Base-by-base conservation (phyloP, 2,329 filamentous ascomycete genomes). In the Balansia obtecta region DNA sequence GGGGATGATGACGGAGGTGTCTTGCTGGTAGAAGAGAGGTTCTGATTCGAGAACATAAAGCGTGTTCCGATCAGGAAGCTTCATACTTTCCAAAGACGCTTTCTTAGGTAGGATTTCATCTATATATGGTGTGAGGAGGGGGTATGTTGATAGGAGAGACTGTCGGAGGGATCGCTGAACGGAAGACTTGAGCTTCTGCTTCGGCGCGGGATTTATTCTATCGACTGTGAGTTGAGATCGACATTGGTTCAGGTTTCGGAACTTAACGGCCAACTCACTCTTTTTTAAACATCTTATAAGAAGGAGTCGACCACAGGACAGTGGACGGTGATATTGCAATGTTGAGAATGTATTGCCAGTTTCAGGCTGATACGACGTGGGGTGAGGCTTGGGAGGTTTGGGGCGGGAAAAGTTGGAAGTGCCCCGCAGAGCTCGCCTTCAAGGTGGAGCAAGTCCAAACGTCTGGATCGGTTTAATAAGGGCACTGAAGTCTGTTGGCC, bases 51-150 rank as follows among this genome's bases (percentile, higher is more conserved):
- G 79, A 49, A 88, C 82, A 76, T 95, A 98, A 58, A 97, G 85
- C 18, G 86, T 86, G 59, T 87, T 83, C 62, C 88, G 85, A 69
- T 97, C 91, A 55, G 91, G 90, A 53, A 96, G 81, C 73, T 97
- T 97, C 69, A 97, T 82, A 57, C 88, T 80, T 68, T 91, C 86
- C 49, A 97, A 75, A 55, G 93, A 88, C 52, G 86, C 82, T 68
- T 97, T 98, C 71, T 97, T 97, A 47, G 93, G 93, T 57, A 98
- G 76, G 60, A 97, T 82, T 66, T 94, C 88, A 68, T 98, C 93
- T 68, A 96, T 94, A 71, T 88, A 80, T 1, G 88, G 86, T 58
- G 82, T 81, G 48, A 97, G 84, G 48, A 87, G 79, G 2, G 93
- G 93, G 70, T 94, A 96, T 49, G 86, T 86, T 52, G 88, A 77